These are phyloP conservation scores for Dioscorea alata DNA, from an alignment of 106 monocot species.

Conservation along the genomic window DNA sequence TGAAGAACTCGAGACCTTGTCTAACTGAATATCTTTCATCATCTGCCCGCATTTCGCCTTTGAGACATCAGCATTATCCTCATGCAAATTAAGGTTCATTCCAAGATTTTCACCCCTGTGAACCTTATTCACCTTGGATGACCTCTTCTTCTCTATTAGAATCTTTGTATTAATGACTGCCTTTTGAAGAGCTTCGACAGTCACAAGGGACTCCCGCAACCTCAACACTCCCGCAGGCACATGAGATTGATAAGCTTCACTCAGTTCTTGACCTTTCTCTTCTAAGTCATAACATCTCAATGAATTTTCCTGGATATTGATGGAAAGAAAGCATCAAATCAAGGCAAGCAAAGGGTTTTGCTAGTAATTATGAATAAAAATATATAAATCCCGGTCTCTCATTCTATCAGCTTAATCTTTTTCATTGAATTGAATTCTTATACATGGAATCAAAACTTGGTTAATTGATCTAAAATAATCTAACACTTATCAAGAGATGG, in stretches of 20 bases:
- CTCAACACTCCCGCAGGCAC: conserved; percentile 19
- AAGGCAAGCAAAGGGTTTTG: no score
- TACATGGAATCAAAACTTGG: no score
- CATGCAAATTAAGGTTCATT: not conserved
- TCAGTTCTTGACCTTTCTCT: conserved; percentile 4
- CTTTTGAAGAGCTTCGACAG: conserved; percentile 51
- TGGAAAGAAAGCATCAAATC: no score
- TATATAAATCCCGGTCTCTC: no score
- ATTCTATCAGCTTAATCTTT: no score
- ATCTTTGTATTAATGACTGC: conserved; percentile 4
- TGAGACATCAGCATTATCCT: conserved; percentile 8
- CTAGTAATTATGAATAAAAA: no score
- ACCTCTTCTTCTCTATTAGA: conserved; percentile 28
- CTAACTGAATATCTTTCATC: conserved; percentile 87
- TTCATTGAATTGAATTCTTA: no score
- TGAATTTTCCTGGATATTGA: no score
- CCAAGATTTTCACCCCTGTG: no score
- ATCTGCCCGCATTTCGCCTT: conserved; percentile 29
- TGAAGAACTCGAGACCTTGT: conserved; percentile 46
- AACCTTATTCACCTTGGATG: no score
- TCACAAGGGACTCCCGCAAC: conserved; percentile 44
- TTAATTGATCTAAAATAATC: no score
- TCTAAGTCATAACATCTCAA: not conserved
- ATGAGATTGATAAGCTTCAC: conserved; percentile 1
- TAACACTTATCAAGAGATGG: no score